Percentiles rank a stretch among this genome's conserved stretches.
These are phyloP conservation scores for Tephrocybe sp. DNA, from an alignment of 768 basidiomycete species.

Conservation along the genomic window DNA sequence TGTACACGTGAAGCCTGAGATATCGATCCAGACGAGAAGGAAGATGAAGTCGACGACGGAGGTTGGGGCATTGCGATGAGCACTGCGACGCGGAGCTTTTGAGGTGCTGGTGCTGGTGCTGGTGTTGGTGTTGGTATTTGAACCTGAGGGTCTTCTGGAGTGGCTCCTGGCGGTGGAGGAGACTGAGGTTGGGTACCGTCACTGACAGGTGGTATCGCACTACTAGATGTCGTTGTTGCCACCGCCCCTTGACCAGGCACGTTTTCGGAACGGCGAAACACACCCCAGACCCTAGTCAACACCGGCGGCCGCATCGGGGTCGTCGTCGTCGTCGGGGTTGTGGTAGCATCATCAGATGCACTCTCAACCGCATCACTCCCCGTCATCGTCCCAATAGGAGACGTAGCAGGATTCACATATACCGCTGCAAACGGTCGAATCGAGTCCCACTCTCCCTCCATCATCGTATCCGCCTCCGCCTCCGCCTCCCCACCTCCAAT, in stretches of 20 bases:
- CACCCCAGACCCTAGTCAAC: too few species aligned
- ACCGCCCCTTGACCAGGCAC: too few species aligned
- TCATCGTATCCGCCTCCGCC: slow-evolving; percentile 2
- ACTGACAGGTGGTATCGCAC: too few species aligned
- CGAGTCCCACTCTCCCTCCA: slow-evolving; percentile 30
- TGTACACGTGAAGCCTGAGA: background rate
- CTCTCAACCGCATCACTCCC: background rate
- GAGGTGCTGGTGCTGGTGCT: background rate
- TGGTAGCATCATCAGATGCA: background rate
- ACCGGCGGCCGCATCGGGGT: too few species aligned
- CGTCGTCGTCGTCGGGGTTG: too few species aligned
- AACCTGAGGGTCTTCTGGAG: background rate
- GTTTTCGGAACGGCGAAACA: too few species aligned
- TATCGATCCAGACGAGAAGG: background rate
- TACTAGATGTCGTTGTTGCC: too few species aligned
- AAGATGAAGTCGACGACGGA: background rate
- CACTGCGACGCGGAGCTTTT: slow-evolving; percentile 26
- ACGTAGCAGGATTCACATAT: slow-evolving; percentile 18
- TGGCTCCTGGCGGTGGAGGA: background rate
- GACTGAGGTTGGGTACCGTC: too few species aligned
- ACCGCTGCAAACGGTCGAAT: slow-evolving; percentile 32
- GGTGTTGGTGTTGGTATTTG: background rate
- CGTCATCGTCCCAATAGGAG: background rate
- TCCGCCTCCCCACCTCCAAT: background rate
- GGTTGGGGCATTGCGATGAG: slow-evolving; percentile 32